phyloP scores from a whole-genome alignment of 2,329 filamentous ascomycete genomes.

The Aaosphaeria pasadenensis region DNA sequence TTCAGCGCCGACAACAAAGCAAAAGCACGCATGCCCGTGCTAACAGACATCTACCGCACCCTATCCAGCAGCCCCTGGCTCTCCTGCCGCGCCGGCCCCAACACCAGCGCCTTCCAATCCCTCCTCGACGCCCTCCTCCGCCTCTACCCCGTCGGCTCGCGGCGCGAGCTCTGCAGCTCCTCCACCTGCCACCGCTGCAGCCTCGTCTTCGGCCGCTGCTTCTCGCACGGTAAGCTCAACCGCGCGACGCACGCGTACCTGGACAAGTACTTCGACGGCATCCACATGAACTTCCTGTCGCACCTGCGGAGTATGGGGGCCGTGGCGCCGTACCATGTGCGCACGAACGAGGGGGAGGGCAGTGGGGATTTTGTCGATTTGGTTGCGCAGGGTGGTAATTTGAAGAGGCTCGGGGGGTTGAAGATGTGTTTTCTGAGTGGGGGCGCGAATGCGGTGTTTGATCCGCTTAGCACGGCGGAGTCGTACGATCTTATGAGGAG shows the following conservation, averaged over 20 bases:
- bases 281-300: constrained; percentile 57
- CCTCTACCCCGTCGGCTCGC: constrained; percentile 52
- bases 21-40: constrained; percentile 39
- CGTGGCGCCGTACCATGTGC: constrained; percentile 1
- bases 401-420: constrained; percentile 9
- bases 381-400: constrained; percentile 1
- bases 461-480: constrained; percentile 51
- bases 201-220: constrained; percentile 59
- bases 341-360: background rate
- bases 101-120: constrained; percentile 8
- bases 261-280: constrained; percentile 60
- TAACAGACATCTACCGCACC: constrained; percentile 1
- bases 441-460: constrained; percentile 52
- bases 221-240: constrained; percentile 65
- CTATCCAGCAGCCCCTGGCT: constrained; percentile 5
- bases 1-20: constrained; percentile 57
- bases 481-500: constrained; percentile 55
- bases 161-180: constrained; percentile 59
- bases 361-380: background rate
- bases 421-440: constrained; percentile 11
- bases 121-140: constrained; percentile 49
- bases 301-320: constrained; percentile 59
- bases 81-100: constrained; percentile 4
- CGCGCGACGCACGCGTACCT: constrained; percentile 63
- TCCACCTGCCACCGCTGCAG: constrained; percentile 60